Conservation (phyloP, 331 rosid genomes). For the Malus hybrid region DNA sequence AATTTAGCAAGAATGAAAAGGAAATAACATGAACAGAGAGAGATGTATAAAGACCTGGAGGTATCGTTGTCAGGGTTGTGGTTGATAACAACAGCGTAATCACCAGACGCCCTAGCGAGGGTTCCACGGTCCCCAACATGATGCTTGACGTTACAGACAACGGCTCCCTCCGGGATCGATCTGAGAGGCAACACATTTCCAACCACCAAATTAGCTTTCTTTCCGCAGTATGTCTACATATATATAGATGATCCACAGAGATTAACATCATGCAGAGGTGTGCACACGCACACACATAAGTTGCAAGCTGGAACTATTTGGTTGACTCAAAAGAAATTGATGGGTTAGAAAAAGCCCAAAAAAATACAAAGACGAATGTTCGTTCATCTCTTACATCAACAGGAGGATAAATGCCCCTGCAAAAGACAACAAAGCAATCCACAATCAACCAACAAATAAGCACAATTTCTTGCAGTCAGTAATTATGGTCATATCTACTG, state of each 20-base stretch:
- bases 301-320: too few relatives aligned
- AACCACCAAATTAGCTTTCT: conserved; percentile 26
- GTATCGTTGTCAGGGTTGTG: conserved; percentile 36
- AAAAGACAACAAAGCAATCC: neutral
- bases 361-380: too few relatives aligned
- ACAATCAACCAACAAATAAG: neutral
- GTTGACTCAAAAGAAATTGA: too few relatives aligned
- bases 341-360: too few relatives aligned
- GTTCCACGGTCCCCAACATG: conserved; percentile 28
- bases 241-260: too few relatives aligned
- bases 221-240: neutral
- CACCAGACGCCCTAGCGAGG: conserved; percentile 31
- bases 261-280: too few relatives aligned
- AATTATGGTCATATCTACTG: neutral
- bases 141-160: conserved; percentile 31
- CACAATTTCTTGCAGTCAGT: neutral
- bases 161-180: conserved; percentile 40
- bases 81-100: conserved; percentile 31
- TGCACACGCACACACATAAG: too few relatives aligned
- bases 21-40: too few relatives aligned
- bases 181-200: conserved; percentile 25
- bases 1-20: too few relatives aligned
- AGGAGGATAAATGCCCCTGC: conserved; percentile 28
- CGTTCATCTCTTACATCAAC: conserved; percentile 10
- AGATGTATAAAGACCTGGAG: too few relatives aligned